Conservation (phyloP, 805 yeast genomes). For the Monosporozyma solicola region DNA sequence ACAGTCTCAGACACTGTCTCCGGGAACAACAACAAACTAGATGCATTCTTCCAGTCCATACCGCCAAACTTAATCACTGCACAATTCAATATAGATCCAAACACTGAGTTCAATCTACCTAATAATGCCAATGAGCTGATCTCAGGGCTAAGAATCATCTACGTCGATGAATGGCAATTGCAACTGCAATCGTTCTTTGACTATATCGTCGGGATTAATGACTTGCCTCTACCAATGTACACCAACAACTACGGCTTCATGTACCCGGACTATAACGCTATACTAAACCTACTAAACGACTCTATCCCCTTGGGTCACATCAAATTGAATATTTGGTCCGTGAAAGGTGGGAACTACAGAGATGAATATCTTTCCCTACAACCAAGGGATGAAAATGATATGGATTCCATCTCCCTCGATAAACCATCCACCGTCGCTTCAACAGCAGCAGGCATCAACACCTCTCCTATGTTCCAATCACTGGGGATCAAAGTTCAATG, state of each 20-base stretch:
- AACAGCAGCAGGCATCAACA: conserved; percentile 6
- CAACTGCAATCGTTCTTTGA: conserved; percentile 85
- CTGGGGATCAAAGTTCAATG: conserved; percentile 69
- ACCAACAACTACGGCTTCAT: conserved; percentile 26
- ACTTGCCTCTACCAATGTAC: conserved; percentile 43
- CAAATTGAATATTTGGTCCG: conserved; percentile 67
- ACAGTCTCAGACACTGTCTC: conserved; percentile 31
- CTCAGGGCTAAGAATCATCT: conserved; percentile 52
- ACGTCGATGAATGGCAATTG: conserved; percentile 39
- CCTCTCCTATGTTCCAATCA: conserved; percentile 33
- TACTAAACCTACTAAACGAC: conserved; percentile 19
- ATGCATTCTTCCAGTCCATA: conserved; percentile 31
- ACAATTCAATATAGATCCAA: conserved; percentile 8
- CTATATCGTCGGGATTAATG: conserved; percentile 71
- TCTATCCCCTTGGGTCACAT: conserved; percentile 24
- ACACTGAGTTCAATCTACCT: not conserved
- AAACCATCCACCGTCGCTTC: conserved; percentile 15
- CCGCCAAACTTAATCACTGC: conserved; percentile 27
- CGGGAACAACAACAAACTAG: conserved; percentile 23
- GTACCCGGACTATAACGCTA: conserved; percentile 37
- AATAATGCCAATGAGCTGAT: conserved; percentile 4
- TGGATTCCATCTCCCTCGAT: conserved; percentile 26
- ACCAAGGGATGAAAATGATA: conserved; percentile 21
- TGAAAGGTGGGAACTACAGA: conserved; percentile 65
- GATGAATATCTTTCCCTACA: conserved; percentile 29